Percentiles rank a stretch among this genome's conserved stretches.
Conservation (phyloP, 2,329 filamentous ascomycete genomes). For the Pleurostoma richardsiae region DNA sequence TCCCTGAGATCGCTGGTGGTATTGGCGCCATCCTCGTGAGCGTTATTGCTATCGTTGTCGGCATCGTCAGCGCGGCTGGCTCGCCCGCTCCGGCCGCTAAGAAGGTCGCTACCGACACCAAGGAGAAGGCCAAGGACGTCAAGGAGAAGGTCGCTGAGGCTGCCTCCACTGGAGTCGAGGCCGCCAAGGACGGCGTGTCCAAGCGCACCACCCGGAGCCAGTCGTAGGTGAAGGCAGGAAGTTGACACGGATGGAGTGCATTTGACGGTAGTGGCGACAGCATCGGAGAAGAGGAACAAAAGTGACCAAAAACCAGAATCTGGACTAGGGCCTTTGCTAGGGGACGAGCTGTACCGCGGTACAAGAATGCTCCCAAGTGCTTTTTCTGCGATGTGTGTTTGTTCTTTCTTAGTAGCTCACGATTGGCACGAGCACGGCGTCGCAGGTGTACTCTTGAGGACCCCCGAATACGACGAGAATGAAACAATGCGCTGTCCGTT, state of each 20-base stretch:
- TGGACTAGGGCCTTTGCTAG: too few relatives aligned
- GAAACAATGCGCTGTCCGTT: too few relatives aligned
- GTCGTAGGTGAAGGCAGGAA: conserved; percentile 30
- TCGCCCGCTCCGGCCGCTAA: conserved; percentile 67
- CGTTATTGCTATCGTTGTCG: conserved; percentile 65
- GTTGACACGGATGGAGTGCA: conserved; percentile 6
- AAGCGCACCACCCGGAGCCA: conserved; percentile 57
- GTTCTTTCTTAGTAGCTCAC: too few relatives aligned
- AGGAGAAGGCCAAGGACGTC: conserved; percentile 70
- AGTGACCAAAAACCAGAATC: too few relatives aligned
- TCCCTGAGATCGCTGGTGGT: conserved; percentile 85
- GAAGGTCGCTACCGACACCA: conserved; percentile 58
- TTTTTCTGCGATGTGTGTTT: too few relatives aligned
- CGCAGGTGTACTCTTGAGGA: too few relatives aligned
- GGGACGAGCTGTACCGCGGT: too few relatives aligned
- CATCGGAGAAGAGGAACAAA: too few relatives aligned
- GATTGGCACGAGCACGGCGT: too few relatives aligned
- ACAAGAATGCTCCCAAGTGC: too few relatives aligned
- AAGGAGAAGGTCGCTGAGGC: conserved; percentile 67
- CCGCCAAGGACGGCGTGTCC: conserved; percentile 68
- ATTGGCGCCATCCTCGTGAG: conserved; percentile 67
- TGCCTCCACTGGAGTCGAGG: conserved; percentile 58
- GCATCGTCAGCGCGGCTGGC: conserved; percentile 58
- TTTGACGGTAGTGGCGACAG: background rate
- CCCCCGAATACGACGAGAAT: too few relatives aligned